Conservation (phyloP, 2,329 filamentous ascomycete genomes). For the Xylaria sp. region DNA sequence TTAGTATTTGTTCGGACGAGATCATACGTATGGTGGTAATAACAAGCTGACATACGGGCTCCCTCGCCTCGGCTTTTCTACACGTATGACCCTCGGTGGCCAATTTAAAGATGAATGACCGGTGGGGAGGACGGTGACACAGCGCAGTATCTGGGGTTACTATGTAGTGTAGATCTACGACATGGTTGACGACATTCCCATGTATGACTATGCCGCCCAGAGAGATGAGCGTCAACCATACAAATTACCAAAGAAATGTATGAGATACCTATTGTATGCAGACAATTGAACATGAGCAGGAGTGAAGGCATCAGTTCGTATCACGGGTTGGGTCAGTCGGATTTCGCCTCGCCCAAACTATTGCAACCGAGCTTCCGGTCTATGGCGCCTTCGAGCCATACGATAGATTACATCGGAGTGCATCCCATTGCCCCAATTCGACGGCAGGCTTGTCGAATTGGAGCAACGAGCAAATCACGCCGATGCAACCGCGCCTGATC, state of each 20-base stretch:
- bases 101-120: slow-evolving; percentile 10
- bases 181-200: not conserved
- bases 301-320: slow-evolving; percentile 7
- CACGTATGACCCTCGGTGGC: slow-evolving; percentile 13
- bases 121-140: slow-evolving; percentile 4
- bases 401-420: slow-evolving; percentile 2
- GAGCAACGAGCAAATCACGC: slow-evolving; percentile 20
- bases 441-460: slow-evolving; percentile 23
- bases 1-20: slow-evolving; percentile 4
- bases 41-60: slow-evolving; percentile 4
- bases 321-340: slow-evolving; percentile 5
- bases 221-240: not conserved
- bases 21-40: not conserved
- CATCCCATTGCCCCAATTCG: slow-evolving; percentile 29
- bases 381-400: slow-evolving; percentile 7
- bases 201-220: not conserved
- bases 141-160: not conserved
- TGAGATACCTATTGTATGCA: not conserved
- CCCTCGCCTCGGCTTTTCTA: slow-evolving; percentile 3
- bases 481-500: slow-evolving; percentile 38
- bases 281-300: not conserved
- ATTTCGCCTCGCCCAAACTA: slow-evolving; percentile 25
- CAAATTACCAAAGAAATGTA: not conserved
- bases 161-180: not conserved
- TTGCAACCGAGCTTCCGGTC: slow-evolving; percentile 21